Base-by-base conservation (phyloP, 2,329 filamentous ascomycete species). In the Onygenales sp. region DNA sequence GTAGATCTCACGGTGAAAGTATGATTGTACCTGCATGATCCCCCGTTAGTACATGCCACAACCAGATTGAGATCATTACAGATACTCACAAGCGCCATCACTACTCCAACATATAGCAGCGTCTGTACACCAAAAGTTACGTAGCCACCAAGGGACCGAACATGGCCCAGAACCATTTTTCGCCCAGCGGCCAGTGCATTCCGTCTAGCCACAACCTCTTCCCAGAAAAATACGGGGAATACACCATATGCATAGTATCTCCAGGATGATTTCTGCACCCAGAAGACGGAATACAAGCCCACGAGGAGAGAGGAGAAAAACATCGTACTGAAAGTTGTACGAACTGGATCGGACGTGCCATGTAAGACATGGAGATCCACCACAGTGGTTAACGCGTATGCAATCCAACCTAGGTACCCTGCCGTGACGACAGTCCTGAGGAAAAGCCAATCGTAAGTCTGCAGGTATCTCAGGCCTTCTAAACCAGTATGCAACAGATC, bases 381-480 rank as follows among this genome's bases (percentile, higher is more conserved):
- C 47, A 97, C 90, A 0, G 86, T 94, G 0, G 89, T 93, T 49
- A 95, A 75, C 2, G 91, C 89, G 69, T 91, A 98, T 1, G 87
- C 86, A 65, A 97, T 94, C 92, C 92, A 98, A 17, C 93, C 93
- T 6, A 97, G 73, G 64, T 97, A 98, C 14, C 93, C 93, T 10
- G 87, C 67, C 2, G 93, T 96, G 55, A 98, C 86, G 49, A 98
- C 77, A 2, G 88, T 86, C 56, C 93, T 81, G 37, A 98, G 74
- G 71, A 98, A 98, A 2, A 98, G 77, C 93, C 93, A 98, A 72
- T 98, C 93, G 63, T 98, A 98, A 0, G 91, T 98, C 70, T 98
- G 93, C 31, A 98, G 78, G 67, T 98, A 98, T 49, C 93, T 82
- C 56, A 98, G 74, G 6, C 93, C 93, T 56, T 89, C 81, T 1